A percentile compares a stretch with the other conserved stretches of the same genome.
These are phyloP conservation scores for Colletotrichum theobromicola DNA, from an alignment of 2,329 filamentous ascomycete genomes.

Conservation along the genomic window DNA sequence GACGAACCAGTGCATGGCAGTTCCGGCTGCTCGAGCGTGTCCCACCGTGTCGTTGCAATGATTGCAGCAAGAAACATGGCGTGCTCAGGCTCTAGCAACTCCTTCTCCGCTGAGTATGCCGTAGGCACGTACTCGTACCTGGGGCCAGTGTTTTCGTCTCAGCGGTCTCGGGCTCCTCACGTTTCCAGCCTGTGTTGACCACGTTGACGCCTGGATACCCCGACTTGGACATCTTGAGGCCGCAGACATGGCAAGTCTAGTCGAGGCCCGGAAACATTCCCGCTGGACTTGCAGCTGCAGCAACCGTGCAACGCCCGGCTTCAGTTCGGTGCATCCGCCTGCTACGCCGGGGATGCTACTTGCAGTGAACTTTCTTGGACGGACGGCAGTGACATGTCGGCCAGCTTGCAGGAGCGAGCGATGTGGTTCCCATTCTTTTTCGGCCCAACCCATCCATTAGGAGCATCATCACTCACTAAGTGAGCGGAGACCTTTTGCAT, in stretches of 20 bases:
- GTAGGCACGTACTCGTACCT: not conserved
- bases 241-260: not conserved
- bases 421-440: not conserved
- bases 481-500: not conserved
- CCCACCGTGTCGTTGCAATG: not conserved
- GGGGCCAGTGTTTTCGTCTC: not conserved
- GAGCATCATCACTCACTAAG: not conserved
- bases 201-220: not conserved
- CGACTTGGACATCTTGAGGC: not conserved
- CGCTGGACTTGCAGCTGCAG: not conserved
- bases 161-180: not conserved
- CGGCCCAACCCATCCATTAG: not conserved
- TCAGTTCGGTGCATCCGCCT: not conserved
- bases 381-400: not conserved
- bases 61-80: not conserved
- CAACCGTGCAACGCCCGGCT: not conserved
- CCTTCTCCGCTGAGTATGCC: not conserved
- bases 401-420: not conserved
- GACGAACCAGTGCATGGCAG: constrained; percentile 11
- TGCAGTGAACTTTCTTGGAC: not conserved
- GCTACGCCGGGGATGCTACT: not conserved
- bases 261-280: not conserved
- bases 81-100: not conserved
- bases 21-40: constrained; percentile 14
- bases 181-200: not conserved